phyloP scores from a whole-genome alignment of 805 yeast species.

The Suhomyces faveliae region DNA sequence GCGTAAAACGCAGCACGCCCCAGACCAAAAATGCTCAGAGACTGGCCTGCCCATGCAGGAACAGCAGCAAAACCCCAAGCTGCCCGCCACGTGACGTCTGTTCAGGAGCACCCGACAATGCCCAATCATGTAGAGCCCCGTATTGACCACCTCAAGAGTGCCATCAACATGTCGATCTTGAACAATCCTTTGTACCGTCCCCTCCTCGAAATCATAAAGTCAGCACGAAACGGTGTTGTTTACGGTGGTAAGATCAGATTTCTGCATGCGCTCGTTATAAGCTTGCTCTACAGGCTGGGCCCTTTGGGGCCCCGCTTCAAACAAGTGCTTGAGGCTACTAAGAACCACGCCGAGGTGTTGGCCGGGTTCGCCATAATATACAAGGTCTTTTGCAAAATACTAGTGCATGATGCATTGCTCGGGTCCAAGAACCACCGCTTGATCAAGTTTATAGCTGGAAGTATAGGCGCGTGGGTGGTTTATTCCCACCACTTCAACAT shows the following conservation, averaged over 20 bases:
- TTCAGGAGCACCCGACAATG: background rate
- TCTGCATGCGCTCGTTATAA: constrained; percentile 63
- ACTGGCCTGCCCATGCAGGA: background rate
- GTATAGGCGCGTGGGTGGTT: constrained; percentile 42
- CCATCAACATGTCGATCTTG: constrained; percentile 15
- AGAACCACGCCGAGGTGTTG: constrained; percentile 53
- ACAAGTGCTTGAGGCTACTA: constrained; percentile 51
- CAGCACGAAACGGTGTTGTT: constrained; percentile 49
- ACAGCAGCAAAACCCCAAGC: too few relatives aligned
- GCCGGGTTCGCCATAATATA: constrained; percentile 57
- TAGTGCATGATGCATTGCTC: constrained; percentile 31
- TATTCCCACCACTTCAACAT: constrained; percentile 44
- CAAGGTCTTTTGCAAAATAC: constrained; percentile 36
- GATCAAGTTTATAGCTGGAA: constrained; percentile 39
- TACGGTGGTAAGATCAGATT: constrained; percentile 64
- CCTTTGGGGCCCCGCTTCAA: constrained; percentile 44
- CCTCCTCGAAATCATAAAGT: constrained; percentile 35
- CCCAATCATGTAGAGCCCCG: too few relatives aligned
- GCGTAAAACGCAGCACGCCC: background rate
- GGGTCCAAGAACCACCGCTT: constrained; percentile 29
- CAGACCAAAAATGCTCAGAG: too few relatives aligned
- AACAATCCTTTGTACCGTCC: constrained; percentile 23
- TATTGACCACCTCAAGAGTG: too few relatives aligned
- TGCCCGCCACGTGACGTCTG: background rate
- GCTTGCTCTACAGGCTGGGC: constrained; percentile 53